Percentiles rank a stretch among this genome's conserved stretches.
Conservation (phyloP, 108 stramenopile species). For the Pseudonitzschia multiseries region DNA sequence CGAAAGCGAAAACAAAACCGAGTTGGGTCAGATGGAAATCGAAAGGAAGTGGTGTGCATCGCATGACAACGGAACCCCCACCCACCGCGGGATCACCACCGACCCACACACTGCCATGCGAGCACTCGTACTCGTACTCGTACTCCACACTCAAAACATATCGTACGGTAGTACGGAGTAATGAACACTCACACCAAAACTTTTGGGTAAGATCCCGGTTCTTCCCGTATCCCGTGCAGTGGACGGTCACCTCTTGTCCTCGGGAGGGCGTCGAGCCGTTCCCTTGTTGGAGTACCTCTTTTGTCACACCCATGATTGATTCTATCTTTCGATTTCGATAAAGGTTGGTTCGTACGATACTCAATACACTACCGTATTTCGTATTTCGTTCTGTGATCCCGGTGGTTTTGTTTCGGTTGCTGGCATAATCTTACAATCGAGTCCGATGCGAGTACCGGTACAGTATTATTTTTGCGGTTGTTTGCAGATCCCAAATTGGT, state of each 20-base stretch:
- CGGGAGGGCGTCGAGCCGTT: conserved; percentile 60
- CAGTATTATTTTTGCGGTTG: too few species aligned
- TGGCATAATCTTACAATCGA: too few species aligned
- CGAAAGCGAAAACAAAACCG: not conserved
- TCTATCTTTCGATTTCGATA: not conserved
- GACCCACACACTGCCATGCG: too few species aligned
- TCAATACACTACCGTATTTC: too few species aligned
- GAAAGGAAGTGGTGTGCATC: not conserved
- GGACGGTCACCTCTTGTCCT: conserved; percentile 85
- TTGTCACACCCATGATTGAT: conserved; percentile 78
- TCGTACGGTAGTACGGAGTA: not conserved
- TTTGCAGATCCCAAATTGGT: too few species aligned
- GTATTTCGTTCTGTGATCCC: too few species aligned
- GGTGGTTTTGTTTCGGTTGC: too few species aligned
- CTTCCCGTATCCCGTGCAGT: conserved; percentile 93
- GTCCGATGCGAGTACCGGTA: too few species aligned
- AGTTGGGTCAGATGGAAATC: not conserved
- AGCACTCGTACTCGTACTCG: too few species aligned
- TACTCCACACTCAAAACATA: not conserved
- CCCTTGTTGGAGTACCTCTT: conserved; percentile 62
- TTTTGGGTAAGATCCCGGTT: conserved; percentile 74
- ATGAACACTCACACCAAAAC: conserved; percentile 64
- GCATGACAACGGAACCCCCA: not conserved
- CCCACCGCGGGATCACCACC: too few species aligned
- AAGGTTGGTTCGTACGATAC: too few species aligned